Conservation (phyloP, 805 yeast genomes). For the Candida quercuum region DNA sequence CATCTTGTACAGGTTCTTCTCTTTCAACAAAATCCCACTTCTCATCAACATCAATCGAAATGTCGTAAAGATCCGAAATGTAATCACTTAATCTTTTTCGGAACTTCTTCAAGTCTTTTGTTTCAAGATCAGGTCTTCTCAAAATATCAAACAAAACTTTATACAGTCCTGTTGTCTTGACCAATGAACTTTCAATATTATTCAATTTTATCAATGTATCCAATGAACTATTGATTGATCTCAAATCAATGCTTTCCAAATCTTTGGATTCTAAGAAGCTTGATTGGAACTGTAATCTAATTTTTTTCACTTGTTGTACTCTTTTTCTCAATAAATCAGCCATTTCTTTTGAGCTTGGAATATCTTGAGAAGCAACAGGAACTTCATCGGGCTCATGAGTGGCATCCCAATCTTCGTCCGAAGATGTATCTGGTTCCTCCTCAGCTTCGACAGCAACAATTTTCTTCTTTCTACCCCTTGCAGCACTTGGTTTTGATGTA, state of each 20-base stretch:
- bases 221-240: conserved; percentile 19
- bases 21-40: conserved; percentile 18
- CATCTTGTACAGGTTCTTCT: conserved; percentile 9
- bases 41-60: conserved; percentile 26
- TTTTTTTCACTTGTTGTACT: conserved; percentile 20
- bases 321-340: conserved; percentile 12
- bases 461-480: conserved; percentile 6
- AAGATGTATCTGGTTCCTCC: conserved; percentile 19
- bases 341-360: conserved; percentile 13
- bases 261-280: conserved; percentile 13
- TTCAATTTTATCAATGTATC: conserved; percentile 18
- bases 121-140: conserved; percentile 29
- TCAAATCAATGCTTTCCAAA: conserved; percentile 6
- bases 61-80: conserved; percentile 22
- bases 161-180: conserved; percentile 27
- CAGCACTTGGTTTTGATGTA: conserved; percentile 11
- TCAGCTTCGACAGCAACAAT: conserved; percentile 1
- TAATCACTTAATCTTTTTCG: conserved; percentile 11
- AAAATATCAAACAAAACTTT: conserved; percentile 28
- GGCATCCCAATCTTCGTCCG: conserved; percentile 23
- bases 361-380: conserved; percentile 14
- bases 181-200: conserved; percentile 24
- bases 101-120: conserved; percentile 12
- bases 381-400: conserved; percentile 13
- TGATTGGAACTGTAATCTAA: conserved; percentile 24